Conservation (phyloP, 768 basidiomycete species). For the Serendipita vermifera region DNA sequence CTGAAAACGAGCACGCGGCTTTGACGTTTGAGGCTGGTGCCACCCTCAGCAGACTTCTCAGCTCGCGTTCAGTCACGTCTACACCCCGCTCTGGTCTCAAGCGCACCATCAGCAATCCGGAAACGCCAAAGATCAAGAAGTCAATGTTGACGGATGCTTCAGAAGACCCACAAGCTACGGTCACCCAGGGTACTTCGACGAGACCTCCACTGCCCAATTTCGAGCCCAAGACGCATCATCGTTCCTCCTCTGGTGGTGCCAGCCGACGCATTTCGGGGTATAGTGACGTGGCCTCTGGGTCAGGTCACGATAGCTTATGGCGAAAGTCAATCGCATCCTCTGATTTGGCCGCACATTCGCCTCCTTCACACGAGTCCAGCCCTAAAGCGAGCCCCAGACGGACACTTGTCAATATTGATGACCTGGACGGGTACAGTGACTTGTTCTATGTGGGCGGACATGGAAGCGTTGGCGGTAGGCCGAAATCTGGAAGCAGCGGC, state of each 20-base stretch:
- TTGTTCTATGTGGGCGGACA: background rate
- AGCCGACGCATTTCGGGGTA: background rate
- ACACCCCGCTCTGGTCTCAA: background rate
- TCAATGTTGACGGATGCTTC: background rate
- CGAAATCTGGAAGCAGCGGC: background rate
- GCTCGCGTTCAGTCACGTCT: background rate
- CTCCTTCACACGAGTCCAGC: conserved; percentile 6
- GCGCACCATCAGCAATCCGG: background rate
- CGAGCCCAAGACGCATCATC: background rate
- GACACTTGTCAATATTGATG: background rate
- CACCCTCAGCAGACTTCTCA: background rate
- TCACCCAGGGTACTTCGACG: too few relatives aligned
- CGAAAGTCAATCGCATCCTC: background rate
- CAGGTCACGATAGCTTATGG: background rate
- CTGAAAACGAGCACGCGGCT: background rate
- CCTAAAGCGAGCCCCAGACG: conserved; percentile 1
- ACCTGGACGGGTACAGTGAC: conserved; percentile 6
- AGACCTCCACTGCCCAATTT: too few relatives aligned
- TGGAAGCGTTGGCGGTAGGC: background rate
- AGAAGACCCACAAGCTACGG: background rate
- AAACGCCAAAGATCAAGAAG: background rate
- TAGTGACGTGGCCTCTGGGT: background rate
- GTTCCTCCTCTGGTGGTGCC: background rate
- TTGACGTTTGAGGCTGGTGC: conserved; percentile 7
- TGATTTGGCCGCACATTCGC: background rate